Conservation (phyloP, 2,329 filamentous ascomycete genomes). For the Calonectria fujianensis region DNA sequence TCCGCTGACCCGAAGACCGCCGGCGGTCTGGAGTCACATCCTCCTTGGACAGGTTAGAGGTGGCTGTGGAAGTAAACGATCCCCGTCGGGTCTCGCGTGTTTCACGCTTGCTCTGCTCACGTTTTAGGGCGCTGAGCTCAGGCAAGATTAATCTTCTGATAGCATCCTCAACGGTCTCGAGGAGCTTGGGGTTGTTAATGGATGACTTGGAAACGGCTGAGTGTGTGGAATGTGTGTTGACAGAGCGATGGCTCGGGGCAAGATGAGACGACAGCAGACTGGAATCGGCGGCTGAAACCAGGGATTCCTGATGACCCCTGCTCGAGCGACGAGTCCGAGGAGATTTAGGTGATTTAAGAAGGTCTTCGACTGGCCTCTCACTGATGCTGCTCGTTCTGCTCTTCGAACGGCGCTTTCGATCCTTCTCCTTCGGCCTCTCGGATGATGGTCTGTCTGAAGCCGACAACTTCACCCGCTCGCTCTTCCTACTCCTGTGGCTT, state of each 20-base stretch:
- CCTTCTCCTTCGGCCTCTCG: conserved; percentile 68
- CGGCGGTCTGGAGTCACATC: conserved; percentile 76
- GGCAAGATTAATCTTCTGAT: conserved; percentile 93
- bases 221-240: conserved; percentile 72
- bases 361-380: conserved; percentile 69
- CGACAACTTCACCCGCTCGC: conserved; percentile 64
- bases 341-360: conserved; percentile 57
- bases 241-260: conserved; percentile 73
- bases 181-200: conserved; percentile 92
- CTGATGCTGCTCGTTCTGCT: conserved; percentile 70
- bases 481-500: conserved; percentile 67
- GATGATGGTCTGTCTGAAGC: conserved; percentile 55
- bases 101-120: conserved; percentile 87
- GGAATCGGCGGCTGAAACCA: conserved; percentile 72
- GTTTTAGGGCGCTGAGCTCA: conserved; percentile 92
- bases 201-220: conserved; percentile 79
- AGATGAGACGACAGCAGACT: conserved; percentile 73
- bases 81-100: conserved; percentile 82
- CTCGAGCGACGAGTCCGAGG: conserved; percentile 69
- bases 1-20: conserved; percentile 75
- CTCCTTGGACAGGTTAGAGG: conserved; percentile 70
- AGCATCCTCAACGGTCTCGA: conserved; percentile 94
- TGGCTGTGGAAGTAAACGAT: conserved; percentile 76
- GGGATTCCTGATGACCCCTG: conserved; percentile 71
- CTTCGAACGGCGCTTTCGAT: conserved; percentile 69